Conservation (phyloP, 352 stramenopile species). For the Phytopythium boreale region DNA sequence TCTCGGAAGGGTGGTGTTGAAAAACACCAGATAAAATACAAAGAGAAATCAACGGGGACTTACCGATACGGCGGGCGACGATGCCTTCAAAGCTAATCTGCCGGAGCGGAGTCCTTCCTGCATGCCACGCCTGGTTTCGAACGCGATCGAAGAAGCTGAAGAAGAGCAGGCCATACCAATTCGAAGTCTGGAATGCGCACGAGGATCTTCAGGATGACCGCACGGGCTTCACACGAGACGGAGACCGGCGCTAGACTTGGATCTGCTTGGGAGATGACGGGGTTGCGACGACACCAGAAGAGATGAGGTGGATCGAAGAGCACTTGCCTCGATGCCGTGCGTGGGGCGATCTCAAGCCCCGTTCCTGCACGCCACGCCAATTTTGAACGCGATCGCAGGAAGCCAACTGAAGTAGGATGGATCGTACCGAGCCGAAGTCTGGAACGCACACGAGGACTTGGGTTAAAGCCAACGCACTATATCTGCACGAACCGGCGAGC, state of each 20-base stretch:
- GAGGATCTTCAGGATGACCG: too few relatives aligned
- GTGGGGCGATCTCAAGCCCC: background rate
- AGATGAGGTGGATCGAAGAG: too few relatives aligned
- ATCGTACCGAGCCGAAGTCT: background rate
- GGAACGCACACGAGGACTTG: background rate
- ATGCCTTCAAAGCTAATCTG: background rate
- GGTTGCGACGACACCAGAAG: too few relatives aligned
- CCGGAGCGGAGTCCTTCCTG: background rate
- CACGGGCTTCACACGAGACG: too few relatives aligned
- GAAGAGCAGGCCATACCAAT: background rate
- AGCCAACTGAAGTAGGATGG: background rate
- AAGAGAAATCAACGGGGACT: background rate
- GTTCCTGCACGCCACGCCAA: background rate
- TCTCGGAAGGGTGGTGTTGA: constrained; percentile 15
- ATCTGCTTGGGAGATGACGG: too few relatives aligned
- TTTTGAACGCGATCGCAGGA: background rate
- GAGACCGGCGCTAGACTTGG: too few relatives aligned
- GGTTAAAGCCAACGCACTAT: background rate
- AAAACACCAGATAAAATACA: constrained; percentile 13
- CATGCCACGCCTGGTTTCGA: background rate
- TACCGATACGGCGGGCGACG: background rate
- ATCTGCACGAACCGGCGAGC: background rate
- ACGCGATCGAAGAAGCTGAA: background rate
- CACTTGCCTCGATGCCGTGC: too few relatives aligned
- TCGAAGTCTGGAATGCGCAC: background rate